Evolutionary conservation across 306 rosid species (phyloP).

Genomic region (Prosopis cineraria): DNA sequence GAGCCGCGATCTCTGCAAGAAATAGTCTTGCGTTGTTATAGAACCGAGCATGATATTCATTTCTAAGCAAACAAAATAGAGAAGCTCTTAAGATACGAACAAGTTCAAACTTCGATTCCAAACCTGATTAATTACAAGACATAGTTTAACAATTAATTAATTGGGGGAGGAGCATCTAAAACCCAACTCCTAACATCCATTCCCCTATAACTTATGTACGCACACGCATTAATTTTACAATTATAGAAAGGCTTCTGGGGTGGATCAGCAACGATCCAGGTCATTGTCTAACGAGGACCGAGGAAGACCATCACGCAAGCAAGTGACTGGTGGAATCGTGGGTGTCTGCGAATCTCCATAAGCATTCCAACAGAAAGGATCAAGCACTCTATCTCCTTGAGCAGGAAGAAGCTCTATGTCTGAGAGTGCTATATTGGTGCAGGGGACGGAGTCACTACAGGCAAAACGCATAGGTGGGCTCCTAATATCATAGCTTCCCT

Average conservation of each 20-base stretch:
- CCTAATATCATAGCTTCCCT: conserved; percentile 75
- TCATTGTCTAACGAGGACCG: conserved; percentile 42
- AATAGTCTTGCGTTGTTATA: not conserved
- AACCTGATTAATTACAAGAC: not conserved
- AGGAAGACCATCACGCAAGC: conserved; percentile 73
- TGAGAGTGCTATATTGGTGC: conserved; percentile 77
- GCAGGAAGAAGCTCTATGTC: conserved; percentile 90
- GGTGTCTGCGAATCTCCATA: conserved; percentile 66
- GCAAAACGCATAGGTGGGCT: conserved; percentile 80
- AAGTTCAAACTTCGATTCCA: conserved; percentile 32
- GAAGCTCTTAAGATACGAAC: not conserved
- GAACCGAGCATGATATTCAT: not conserved
- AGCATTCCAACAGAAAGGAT: conserved; percentile 89
- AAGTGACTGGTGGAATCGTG: conserved; percentile 79
- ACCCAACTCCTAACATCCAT: conserved; percentile 47
- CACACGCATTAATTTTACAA: not conserved
- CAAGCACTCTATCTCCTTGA: conserved; percentile 51
- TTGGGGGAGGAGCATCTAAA: conserved; percentile 52
- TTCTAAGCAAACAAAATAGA: not conserved
- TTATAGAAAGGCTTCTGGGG: not conserved
- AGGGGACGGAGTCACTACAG: conserved; percentile 82
- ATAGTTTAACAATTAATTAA: conserved; percentile 24
- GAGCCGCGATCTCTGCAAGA: conserved; percentile 16
- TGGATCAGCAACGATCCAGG: conserved; percentile 51
- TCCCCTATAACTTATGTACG: conserved; percentile 23